Evolutionary conservation across 441 rosid genomes (phyloP).

Genomic region (Omphalea diandra): DNA sequence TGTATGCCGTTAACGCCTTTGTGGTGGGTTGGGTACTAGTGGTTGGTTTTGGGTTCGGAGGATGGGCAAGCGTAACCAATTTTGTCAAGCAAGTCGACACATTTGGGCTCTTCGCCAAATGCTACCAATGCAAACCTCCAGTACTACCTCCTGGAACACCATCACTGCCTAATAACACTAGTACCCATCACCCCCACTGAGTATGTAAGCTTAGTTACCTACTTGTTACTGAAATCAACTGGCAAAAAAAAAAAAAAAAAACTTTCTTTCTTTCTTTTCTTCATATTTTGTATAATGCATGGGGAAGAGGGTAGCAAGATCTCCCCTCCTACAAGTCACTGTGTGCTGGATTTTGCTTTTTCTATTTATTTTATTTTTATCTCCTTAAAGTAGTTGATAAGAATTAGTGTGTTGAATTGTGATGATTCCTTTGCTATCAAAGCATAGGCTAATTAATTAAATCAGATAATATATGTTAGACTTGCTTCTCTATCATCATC

Average conservation of each 20-base stretch:
- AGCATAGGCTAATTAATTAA: constrained; percentile 38
- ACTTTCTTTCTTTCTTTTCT: not conserved
- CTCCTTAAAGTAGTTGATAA: constrained; percentile 35
- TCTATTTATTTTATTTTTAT: not conserved
- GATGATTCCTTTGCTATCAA: constrained; percentile 50
- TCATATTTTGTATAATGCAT: constrained; percentile 50
- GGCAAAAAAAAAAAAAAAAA: not conserved
- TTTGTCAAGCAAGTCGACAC: constrained; percentile 80
- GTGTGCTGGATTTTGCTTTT: constrained; percentile 51
- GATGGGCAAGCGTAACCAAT: constrained; percentile 96
- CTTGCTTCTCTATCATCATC: not conserved
- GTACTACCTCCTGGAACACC: constrained; percentile 41
- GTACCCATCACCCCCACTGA: constrained; percentile 42
- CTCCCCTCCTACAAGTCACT: constrained; percentile 39
- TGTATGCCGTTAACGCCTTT: constrained; percentile 71
- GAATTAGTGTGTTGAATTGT: constrained; percentile 48
- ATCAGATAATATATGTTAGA: constrained; percentile 26
- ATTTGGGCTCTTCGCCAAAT: constrained; percentile 92
- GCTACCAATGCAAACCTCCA: constrained; percentile 91
- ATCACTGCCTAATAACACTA: constrained; percentile 32
- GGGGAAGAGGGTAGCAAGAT: constrained; percentile 30
- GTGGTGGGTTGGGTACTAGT: constrained; percentile 77
- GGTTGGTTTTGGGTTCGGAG: constrained; percentile 97
- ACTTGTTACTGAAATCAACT: not conserved
- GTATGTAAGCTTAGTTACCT: not conserved